Evolutionary conservation across 192 early-diverging fungal genomes (phyloP).

Genomic region (Backusella sp.): DNA sequence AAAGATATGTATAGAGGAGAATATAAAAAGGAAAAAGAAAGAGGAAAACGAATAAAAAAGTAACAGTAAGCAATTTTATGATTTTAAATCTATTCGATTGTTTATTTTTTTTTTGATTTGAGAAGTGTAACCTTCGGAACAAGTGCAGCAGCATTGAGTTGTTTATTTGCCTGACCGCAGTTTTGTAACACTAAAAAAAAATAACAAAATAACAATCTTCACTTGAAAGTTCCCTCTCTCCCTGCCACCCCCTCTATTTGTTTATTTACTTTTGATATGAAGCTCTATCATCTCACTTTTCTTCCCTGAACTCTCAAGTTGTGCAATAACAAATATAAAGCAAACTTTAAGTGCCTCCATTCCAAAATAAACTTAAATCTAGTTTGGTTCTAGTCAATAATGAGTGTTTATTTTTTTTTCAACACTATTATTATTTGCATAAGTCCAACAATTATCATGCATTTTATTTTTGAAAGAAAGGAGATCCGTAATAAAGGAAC

Average conservation of each 20-base stretch:
- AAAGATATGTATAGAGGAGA: background rate
- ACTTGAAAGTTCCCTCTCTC: background rate
- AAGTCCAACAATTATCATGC: background rate
- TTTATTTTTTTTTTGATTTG: constrained; percentile 2
- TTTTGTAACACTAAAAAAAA: constrained; percentile 5
- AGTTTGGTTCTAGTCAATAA: background rate
- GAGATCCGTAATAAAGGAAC: background rate
- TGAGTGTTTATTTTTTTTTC: background rate
- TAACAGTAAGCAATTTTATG: background rate
- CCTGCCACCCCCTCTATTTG: background rate
- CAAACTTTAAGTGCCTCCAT: background rate
- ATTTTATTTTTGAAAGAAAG: background rate
- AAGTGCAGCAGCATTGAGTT: background rate
- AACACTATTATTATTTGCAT: background rate
- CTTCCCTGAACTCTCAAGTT: background rate
- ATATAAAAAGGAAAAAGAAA: background rate
- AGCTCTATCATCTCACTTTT: background rate
- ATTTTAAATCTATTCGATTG: background rate
- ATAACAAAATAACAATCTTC: background rate
- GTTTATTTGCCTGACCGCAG: constrained; percentile 7
- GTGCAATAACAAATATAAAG: constrained; percentile 4
- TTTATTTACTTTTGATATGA: constrained; percentile 5
- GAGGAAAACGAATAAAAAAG: background rate
- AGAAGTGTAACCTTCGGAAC: constrained; percentile 1
- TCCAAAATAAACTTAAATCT: background rate